Evolutionary conservation across 2,329 filamentous ascomycete genomes (phyloP).

Genomic region (Neonectria coccinea): DNA sequence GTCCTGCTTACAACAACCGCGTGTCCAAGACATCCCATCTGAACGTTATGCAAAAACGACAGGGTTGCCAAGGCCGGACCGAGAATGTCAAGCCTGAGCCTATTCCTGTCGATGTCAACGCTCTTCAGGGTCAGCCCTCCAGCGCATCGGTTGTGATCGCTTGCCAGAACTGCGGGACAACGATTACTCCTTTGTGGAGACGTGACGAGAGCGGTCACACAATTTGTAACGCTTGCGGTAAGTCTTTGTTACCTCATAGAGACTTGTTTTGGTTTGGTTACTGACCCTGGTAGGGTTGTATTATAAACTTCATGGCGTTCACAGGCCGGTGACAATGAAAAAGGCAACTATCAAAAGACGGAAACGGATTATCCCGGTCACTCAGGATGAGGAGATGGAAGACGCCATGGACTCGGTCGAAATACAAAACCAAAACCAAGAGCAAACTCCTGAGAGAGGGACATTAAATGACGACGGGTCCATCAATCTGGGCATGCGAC

Average conservation of each 20-base stretch:
- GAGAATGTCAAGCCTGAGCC: slow-evolving; percentile 45
- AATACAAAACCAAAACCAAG: slow-evolving; percentile 52
- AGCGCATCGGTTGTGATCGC: slow-evolving; percentile 74
- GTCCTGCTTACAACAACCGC: slow-evolving; percentile 96
- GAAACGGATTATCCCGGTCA: slow-evolving; percentile 91
- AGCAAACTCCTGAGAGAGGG: slow-evolving; percentile 61
- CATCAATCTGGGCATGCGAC: slow-evolving; percentile 69
- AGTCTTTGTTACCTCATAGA: slow-evolving; percentile 57
- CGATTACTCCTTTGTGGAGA: slow-evolving; percentile 95
- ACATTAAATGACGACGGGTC: slow-evolving; percentile 73
- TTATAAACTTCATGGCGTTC: slow-evolving; percentile 93
- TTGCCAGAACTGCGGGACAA: slow-evolving; percentile 97
- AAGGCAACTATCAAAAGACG: slow-evolving; percentile 96
- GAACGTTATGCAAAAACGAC: slow-evolving; percentile 64
- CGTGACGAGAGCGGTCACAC: slow-evolving; percentile 94
- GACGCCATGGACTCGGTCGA: slow-evolving; percentile 62
- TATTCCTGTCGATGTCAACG: slow-evolving; percentile 51
- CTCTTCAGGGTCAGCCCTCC: slow-evolving; percentile 48
- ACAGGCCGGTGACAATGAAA: slow-evolving; percentile 98
- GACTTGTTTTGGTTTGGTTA: slow-evolving; percentile 16
- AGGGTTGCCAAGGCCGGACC: slow-evolving; percentile 48
- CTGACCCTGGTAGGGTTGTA: slow-evolving; percentile 76
- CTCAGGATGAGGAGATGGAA: slow-evolving; percentile 63
- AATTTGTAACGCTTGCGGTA: slow-evolving; percentile 98
- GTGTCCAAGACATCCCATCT: slow-evolving; percentile 88